Evolutionary conservation across 805 yeast genomes (phyloP).

Genomic region (Barnettozyma siamensis): DNA sequence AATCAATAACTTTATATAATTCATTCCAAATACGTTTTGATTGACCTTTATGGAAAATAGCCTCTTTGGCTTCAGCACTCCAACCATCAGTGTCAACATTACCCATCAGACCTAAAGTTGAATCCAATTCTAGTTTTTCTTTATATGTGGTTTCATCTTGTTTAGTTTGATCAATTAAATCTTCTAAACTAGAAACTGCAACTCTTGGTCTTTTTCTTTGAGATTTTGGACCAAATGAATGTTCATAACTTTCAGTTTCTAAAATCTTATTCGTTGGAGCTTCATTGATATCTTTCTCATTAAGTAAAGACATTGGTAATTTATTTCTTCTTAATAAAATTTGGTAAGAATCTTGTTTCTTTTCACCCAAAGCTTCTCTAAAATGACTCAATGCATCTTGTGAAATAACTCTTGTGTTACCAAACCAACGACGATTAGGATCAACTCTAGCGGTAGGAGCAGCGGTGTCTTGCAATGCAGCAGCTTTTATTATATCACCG

Average conservation of each 20-base stretch:
- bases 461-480: slow-evolving; percentile 80
- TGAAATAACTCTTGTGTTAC: slow-evolving; percentile 93
- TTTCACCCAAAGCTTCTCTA: slow-evolving; percentile 88
- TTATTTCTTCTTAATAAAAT: slow-evolving; percentile 84
- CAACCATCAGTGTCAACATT: slow-evolving; percentile 64
- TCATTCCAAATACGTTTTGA: slow-evolving; percentile 99
- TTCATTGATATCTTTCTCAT: slow-evolving; percentile 73
- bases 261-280: slow-evolving; percentile 75
- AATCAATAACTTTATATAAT: slow-evolving; percentile 91
- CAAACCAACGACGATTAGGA: slow-evolving; percentile 97
- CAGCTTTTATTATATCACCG: slow-evolving; percentile 85
- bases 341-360: slow-evolving; percentile 75
- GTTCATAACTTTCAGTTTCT: slow-evolving; percentile 79
- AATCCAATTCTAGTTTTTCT: slow-evolving; percentile 70
- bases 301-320: slow-evolving; percentile 90
- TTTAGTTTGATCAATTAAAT: slow-evolving; percentile 56
- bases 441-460: slow-evolving; percentile 90
- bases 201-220: slow-evolving; percentile 88
- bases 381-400: slow-evolving; percentile 94
- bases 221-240: slow-evolving; percentile 90
- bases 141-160: slow-evolving; percentile 53
- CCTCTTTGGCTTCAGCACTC: slow-evolving; percentile 89
- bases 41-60: slow-evolving; percentile 94
- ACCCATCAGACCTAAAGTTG: slow-evolving; percentile 80
- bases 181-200: slow-evolving; percentile 73